Percentiles rank a stretch among this genome's conserved stretches.
Conservation (phyloP, 2,329 filamentous ascomycete species). For the Fusarium chuoi region DNA sequence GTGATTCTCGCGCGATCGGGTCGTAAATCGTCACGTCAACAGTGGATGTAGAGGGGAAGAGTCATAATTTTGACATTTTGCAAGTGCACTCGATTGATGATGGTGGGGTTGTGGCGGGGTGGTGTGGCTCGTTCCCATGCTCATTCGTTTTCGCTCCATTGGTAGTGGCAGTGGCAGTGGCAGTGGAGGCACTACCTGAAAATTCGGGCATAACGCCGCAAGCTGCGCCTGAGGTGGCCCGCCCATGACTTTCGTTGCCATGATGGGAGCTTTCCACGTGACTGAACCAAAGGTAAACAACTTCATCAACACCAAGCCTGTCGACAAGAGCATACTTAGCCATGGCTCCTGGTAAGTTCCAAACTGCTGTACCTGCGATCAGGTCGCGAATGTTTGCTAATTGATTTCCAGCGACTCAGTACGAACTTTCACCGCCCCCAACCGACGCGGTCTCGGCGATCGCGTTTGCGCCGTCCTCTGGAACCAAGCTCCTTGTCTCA, state of each 20-base stretch:
- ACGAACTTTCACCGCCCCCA: constrained; percentile 84
- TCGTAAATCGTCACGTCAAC: constrained; percentile 40
- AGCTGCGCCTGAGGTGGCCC: background rate
- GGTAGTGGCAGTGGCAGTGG: background rate
- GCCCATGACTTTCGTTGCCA: constrained; percentile 19
- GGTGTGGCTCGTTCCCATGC: constrained; percentile 46
- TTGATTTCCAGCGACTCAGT: constrained; percentile 70
- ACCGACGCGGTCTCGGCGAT: constrained; percentile 88
- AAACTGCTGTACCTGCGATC: background rate
- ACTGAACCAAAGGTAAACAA: constrained; percentile 51
- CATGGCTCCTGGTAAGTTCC: constrained; percentile 56
- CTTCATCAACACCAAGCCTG: constrained; percentile 33
- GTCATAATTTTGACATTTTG: constrained; percentile 59
- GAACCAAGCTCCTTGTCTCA: constrained; percentile 82
- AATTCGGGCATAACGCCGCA: constrained; percentile 45
- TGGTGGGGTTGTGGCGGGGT: constrained; percentile 56
- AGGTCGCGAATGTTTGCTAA: constrained; percentile 26
- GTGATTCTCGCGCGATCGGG: constrained; percentile 31
- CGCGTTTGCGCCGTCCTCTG: constrained; percentile 82
- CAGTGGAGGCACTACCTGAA: constrained; percentile 41
- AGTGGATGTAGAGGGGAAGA: constrained; percentile 46
- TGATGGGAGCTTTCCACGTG: constrained; percentile 47
- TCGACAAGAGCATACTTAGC: constrained; percentile 33
- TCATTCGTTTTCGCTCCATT: background rate
- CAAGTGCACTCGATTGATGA: constrained; percentile 44